Evolutionary conservation across 148 eudicot genomes (phyloP).

Genomic region (Rhododendron ovatum): DNA sequence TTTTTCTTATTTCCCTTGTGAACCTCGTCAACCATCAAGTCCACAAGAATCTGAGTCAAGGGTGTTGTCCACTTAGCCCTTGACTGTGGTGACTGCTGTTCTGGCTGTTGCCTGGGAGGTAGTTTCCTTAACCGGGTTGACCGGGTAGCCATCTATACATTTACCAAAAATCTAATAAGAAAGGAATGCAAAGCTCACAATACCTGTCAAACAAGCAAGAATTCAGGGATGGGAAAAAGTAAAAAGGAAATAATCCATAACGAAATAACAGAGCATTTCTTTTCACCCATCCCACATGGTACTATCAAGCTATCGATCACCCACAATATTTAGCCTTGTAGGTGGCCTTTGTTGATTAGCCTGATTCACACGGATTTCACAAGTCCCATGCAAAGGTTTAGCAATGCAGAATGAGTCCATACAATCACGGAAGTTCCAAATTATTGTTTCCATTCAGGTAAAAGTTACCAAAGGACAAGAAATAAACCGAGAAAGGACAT

Average conservation of each 20-base stretch:
- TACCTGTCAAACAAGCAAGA: background rate
- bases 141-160: conserved; percentile 50
- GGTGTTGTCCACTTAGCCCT: conserved; percentile 76
- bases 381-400: background rate
- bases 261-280: background rate
- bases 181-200: background rate
- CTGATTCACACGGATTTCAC: background rate
- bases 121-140: conserved; percentile 45
- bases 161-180: background rate
- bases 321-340: background rate
- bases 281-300: background rate
- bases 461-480: background rate
- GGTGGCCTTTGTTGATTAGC: background rate
- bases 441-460: background rate
- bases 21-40: conserved; percentile 66
- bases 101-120: conserved; percentile 33
- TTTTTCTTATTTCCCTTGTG: conserved; percentile 42
- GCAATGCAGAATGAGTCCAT: background rate
- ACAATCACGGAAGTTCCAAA: background rate
- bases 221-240: background rate
- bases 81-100: conserved; percentile 24
- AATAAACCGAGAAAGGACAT: background rate
- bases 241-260: background rate
- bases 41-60: conserved; percentile 52
- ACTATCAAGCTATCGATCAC: background rate